phyloP scores from a whole-genome alignment of 352 stramenopile species.

The Pythium apleroticum region DNA sequence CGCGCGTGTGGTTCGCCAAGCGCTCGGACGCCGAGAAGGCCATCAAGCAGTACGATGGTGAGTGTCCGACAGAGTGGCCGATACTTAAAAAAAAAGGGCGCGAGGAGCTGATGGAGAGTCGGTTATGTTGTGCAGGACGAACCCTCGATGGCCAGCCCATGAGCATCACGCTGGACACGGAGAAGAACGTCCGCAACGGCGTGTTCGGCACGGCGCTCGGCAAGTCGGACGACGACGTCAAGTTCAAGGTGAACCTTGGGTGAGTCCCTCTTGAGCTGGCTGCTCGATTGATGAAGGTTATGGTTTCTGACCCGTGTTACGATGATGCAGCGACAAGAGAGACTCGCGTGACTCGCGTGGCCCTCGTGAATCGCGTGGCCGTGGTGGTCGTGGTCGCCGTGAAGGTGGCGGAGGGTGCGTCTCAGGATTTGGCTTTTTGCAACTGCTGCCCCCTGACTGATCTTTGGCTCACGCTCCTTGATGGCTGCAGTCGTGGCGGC shows the following conservation, averaged over 20 bases:
- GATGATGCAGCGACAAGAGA: constrained; percentile 14
- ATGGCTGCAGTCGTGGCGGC: constrained; percentile 32
- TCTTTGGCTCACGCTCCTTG: constrained; percentile 4
- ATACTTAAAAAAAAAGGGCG: no score
- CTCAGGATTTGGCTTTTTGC: background rate
- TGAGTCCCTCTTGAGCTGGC: constrained; percentile 26
- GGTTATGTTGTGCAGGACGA: constrained; percentile 37
- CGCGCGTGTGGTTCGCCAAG: constrained; percentile 74
- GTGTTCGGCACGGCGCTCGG: constrained; percentile 74
- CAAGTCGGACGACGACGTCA: constrained; percentile 57
- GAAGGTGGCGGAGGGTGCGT: constrained; percentile 39
- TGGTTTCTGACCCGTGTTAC: no score
- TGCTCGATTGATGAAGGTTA: no score
- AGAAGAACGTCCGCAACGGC: constrained; percentile 75
- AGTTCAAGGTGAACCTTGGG: constrained; percentile 83
- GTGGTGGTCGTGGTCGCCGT: constrained; percentile 31
- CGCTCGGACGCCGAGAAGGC: constrained; percentile 72
- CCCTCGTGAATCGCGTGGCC: background rate
- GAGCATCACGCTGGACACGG: constrained; percentile 66
- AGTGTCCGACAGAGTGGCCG: background rate
- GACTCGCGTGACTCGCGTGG: constrained; percentile 1
- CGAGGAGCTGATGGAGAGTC: background rate
- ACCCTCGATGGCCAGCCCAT: constrained; percentile 75
- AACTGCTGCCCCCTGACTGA: no score
- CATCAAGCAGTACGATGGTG: constrained; percentile 85